A percentile compares a stretch with the other conserved stretches of the same genome.
phyloP scores from a whole-genome alignment of 139 green algal species.

The Limnomonas spitsbergensis region DNA sequence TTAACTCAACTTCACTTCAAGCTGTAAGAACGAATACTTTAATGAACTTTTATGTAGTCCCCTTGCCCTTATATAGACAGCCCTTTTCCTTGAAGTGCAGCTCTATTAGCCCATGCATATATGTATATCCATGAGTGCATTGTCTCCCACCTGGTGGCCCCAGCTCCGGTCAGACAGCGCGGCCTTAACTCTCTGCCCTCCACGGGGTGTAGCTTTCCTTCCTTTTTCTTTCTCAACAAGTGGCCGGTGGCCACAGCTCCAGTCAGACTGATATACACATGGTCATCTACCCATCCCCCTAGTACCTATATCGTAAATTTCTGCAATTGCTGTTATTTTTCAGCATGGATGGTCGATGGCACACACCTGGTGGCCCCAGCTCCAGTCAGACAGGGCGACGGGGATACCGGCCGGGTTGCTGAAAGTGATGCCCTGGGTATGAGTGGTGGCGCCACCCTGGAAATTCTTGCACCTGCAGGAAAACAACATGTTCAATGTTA shows the following conservation, averaged over 20 bases:
- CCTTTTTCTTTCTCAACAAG: too few species aligned
- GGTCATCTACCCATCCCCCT: not conserved
- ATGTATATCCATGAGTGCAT: too few species aligned
- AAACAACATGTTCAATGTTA: not conserved
- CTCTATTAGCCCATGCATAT: too few species aligned
- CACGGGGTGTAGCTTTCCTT: not conserved
- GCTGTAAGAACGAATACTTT: too few species aligned
- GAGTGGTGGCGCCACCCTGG: constrained; percentile 48
- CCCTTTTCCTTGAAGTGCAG: too few species aligned
- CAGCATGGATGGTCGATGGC: too few species aligned
- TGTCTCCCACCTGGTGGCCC: constrained; percentile 46
- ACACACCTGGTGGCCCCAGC: constrained; percentile 41
- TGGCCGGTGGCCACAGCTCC: too few species aligned
- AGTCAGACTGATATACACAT: too few species aligned
- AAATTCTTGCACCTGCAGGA: constrained; percentile 6
- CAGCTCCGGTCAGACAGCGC: constrained; percentile 24
- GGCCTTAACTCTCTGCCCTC: not conserved
- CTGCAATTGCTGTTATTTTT: too few species aligned
- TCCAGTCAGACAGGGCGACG: constrained; percentile 20
- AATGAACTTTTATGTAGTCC: too few species aligned
- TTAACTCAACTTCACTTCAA: too few species aligned
- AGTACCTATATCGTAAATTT: not conserved
- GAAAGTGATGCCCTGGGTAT: constrained; percentile 28
- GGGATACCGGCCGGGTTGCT: not conserved
- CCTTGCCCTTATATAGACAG: too few species aligned